Conservation (phyloP, 2,329 filamentous ascomycete species). For the Trichoderma gracile region DNA sequence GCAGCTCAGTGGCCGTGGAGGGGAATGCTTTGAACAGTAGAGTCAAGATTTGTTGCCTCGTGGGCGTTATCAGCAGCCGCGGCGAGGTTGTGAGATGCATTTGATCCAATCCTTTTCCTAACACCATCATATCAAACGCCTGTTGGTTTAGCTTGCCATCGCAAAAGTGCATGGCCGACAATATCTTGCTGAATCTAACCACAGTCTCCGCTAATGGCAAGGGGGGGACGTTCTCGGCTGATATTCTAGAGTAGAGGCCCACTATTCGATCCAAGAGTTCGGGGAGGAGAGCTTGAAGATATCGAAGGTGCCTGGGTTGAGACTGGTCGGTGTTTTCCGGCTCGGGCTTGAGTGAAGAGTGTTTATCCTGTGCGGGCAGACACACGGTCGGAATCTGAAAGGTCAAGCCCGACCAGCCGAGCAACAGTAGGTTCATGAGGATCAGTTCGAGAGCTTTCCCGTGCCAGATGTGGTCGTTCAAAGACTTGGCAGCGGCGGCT, state of each 20-base stretch:
- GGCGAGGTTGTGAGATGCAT: slow-evolving; percentile 54
- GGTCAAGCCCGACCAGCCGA: slow-evolving; percentile 80
- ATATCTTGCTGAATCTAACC: slow-evolving; percentile 70
- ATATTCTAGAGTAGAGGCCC: slow-evolving; percentile 70
- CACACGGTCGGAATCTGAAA: slow-evolving; percentile 71
- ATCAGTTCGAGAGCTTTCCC: slow-evolving; percentile 92
- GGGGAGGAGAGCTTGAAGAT: slow-evolving; percentile 62
- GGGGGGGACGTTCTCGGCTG: slow-evolving; percentile 69
- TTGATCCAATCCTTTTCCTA: slow-evolving; percentile 57
- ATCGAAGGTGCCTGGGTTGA: slow-evolving; percentile 56
- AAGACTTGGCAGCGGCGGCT: slow-evolving; percentile 71
- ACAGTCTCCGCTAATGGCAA: slow-evolving; percentile 71
- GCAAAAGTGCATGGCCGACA: slow-evolving; percentile 66
- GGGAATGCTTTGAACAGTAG: slow-evolving; percentile 72
- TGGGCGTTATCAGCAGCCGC: slow-evolving; percentile 56
- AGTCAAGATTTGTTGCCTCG: slow-evolving; percentile 63
- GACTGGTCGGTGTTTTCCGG: slow-evolving; percentile 41
- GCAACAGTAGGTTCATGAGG: slow-evolving; percentile 75
- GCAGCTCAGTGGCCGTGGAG: slow-evolving; percentile 61
- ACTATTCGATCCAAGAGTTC: slow-evolving; percentile 75
- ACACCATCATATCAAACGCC: slow-evolving; percentile 65
- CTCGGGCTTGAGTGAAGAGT: slow-evolving; percentile 36
- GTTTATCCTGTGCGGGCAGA: slow-evolving; percentile 51
- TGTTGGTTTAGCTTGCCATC: slow-evolving; percentile 62
- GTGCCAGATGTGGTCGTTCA: slow-evolving; percentile 95